phyloP scores from a whole-genome alignment of 257 asterid genomes.

The Lycium ferocissimum region DNA sequence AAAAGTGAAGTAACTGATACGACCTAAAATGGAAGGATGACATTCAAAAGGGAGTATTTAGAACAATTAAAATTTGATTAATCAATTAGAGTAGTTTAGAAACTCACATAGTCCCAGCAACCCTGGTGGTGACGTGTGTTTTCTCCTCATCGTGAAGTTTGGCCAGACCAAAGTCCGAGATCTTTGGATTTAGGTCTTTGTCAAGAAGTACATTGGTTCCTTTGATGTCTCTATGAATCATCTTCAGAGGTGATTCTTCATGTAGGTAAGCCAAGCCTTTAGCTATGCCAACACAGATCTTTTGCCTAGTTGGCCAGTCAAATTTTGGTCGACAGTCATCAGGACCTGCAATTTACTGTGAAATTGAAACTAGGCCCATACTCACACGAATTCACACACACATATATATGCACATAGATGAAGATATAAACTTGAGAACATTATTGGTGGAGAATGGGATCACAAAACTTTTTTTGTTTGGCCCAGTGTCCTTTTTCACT shows the following conservation, averaged over 20 bases:
- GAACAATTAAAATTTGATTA: slow-evolving; percentile 17
- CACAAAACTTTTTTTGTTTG: neutral
- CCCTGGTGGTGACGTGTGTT: slow-evolving; percentile 68
- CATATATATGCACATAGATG: neutral
- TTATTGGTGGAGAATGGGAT: slow-evolving; percentile 10
- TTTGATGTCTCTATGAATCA: slow-evolving; percentile 76
- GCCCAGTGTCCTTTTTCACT: neutral
- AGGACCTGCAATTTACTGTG: slow-evolving; percentile 48
- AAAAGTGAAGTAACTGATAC: neutral
- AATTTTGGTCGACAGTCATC: slow-evolving; percentile 50
- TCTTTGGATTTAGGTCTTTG: slow-evolving; percentile 66
- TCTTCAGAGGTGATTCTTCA: slow-evolving; percentile 68
- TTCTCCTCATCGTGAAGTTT: slow-evolving; percentile 67
- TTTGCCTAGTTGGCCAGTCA: slow-evolving; percentile 59
- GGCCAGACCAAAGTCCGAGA: slow-evolving; percentile 80
- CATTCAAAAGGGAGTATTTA: slow-evolving; percentile 16
- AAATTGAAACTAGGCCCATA: neutral
- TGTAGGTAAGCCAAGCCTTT: slow-evolving; percentile 67
- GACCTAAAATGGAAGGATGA: slow-evolving; percentile 12
- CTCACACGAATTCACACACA: neutral
- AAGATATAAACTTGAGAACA: neutral
- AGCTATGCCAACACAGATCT: slow-evolving; percentile 63
- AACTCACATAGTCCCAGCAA: slow-evolving; percentile 79
- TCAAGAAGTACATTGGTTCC: slow-evolving; percentile 68
- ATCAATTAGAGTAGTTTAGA: neutral